Evolutionary conservation across 495 filamentous ascomycete genomes (phyloP), one percentile per base, ranked within the genome.

Genomic region (Cladorrhinum samala): DNA sequence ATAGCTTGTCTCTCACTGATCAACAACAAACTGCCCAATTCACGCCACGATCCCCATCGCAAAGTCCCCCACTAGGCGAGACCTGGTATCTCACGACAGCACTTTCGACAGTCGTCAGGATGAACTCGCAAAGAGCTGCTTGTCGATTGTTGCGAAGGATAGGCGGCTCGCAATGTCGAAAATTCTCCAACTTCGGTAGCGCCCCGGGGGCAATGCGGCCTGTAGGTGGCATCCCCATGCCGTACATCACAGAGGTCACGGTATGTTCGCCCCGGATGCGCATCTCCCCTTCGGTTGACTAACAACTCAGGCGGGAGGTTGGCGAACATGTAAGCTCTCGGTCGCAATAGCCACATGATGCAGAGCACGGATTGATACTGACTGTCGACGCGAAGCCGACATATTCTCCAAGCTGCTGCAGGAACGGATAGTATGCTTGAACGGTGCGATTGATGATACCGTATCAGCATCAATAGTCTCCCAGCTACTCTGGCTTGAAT

Each of bases 401-500:
- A 91, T 91, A 56, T 92, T 91, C 71, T 91, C 88, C 23, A 78
- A 86, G 63, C 75, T 90, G 14, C 71, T 91, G 13, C 87, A 89
- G 83, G 93, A 98, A 76, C 90, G 93, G 53, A 96, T 98, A 66
- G 79, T 98, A 64, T 96, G 88, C 62, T 83, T 98, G 25, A 96
- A 95, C 64, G 93, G 93, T 59, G 74, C 84, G 60, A 92, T 98
- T 53, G 85, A 96, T 74, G 89, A 95, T 60, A 83, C 77, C 17
- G 78, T 91, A 46, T 95, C 90, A 38, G 90, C 94, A 25, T 86
- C 87, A 46, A 88, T 96, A 59, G 92, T 96, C 19, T 89, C 93
- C 1, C 93, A 98, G 66, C 83, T 98, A 54, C 86, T 98, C 56
- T 97, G 91, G 79, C 90, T 97, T 65, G 93, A 98, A 80, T 93